Conservation (phyloP, 2,329 filamentous ascomycete species). For the Diplodia intermedia region DNA sequence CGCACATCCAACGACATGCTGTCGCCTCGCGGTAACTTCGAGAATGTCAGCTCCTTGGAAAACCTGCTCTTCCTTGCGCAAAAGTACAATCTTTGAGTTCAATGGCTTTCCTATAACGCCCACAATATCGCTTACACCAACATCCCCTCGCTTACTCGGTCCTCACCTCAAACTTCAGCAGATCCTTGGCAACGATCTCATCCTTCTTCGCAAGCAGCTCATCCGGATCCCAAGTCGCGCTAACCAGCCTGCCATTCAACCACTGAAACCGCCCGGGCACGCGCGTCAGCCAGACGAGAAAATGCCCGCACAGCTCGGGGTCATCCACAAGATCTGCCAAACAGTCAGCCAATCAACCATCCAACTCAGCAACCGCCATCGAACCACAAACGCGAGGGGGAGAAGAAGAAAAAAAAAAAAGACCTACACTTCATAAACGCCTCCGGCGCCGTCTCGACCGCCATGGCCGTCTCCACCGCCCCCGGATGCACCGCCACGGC, state of each 20-base stretch:
- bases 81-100: conserved; percentile 2
- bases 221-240: conserved; percentile 38
- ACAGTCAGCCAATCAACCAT: conserved; percentile 43
- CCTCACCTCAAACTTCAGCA: conserved; percentile 36
- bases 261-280: conserved; percentile 5
- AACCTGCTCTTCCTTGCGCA: conserved; percentile 16
- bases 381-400: no score
- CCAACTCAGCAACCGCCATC: not conserved
- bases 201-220: conserved; percentile 37
- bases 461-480: conserved; percentile 47
- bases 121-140: no score
- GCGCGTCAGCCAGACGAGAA: conserved; percentile 25
- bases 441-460: conserved; percentile 40
- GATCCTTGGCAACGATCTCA: conserved; percentile 37
- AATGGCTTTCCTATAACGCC: not conserved
- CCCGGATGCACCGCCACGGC: conserved; percentile 48
- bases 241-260: conserved; percentile 25
- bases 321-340: conserved; percentile 40
- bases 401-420: not conserved
- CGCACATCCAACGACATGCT: not conserved
- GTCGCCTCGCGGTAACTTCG: conserved; percentile 9
- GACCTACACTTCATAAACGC: conserved; percentile 33
- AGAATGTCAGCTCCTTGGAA: conserved; percentile 9
- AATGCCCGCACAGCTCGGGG: conserved; percentile 29
- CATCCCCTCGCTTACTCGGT: not conserved